Conservation (phyloP, 768 basidiomycete genomes). For the Omphalotus guepiniiformis region DNA sequence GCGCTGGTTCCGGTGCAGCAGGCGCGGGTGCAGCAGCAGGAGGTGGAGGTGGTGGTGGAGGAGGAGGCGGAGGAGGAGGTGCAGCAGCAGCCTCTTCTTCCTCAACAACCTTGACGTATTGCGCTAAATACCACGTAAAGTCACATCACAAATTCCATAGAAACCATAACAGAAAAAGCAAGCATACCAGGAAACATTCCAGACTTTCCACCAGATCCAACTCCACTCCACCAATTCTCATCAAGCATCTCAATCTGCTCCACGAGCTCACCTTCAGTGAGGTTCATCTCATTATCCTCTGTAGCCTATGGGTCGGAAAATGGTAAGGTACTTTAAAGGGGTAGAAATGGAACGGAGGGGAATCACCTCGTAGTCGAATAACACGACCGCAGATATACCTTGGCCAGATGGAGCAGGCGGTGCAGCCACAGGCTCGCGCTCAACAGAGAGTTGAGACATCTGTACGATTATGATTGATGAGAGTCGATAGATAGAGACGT, state of each 20-base stretch:
- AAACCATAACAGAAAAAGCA: not conserved
- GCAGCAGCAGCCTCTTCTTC: conserved; percentile 33
- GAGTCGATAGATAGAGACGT: no score
- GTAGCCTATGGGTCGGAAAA: no score
- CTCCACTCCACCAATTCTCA: conserved; percentile 93
- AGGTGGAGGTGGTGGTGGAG: conserved; percentile 35
- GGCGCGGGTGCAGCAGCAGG: conserved; percentile 37
- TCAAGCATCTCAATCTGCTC: conserved; percentile 80
- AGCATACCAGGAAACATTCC: conserved; percentile 82
- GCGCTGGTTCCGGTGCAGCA: conserved; percentile 23
- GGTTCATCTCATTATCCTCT: conserved; percentile 82
- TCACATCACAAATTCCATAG: not conserved
- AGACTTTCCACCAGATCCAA: conserved; percentile 61
- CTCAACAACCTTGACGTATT: conserved; percentile 80
- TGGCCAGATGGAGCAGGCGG: no score
- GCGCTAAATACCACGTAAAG: conserved; percentile 43
- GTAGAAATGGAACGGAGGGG: no score
- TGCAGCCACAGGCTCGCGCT: no score
- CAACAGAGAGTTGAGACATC: not conserved
- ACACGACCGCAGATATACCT: conserved; percentile 69
- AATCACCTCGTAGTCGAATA: conserved; percentile 77
- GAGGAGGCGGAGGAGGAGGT: conserved; percentile 57
- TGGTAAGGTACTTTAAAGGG: no score
- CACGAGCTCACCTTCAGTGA: conserved; percentile 78
- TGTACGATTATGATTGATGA: conserved; percentile 10